Conservation (phyloP, 2,329 filamentous ascomycete genomes). For the Aulographum hederae region DNA sequence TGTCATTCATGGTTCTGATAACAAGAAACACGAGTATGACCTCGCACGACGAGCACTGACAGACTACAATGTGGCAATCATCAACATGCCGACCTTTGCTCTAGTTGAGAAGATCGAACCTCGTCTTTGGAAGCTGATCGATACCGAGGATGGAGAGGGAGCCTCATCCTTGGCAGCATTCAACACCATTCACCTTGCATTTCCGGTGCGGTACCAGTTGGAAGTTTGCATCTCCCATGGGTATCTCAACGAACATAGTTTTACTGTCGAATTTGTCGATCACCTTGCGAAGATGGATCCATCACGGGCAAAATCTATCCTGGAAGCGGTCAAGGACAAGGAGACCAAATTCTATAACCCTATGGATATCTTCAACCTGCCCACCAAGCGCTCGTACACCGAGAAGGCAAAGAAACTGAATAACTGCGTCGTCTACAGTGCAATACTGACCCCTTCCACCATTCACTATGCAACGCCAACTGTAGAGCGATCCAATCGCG, state of each 20-base stretch:
- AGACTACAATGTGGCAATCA: slow-evolving; percentile 5
- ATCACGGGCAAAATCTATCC: slow-evolving; percentile 40
- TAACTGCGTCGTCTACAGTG: too few relatives aligned
- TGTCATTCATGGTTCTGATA: neutral
- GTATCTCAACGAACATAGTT: slow-evolving; percentile 56
- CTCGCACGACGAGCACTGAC: slow-evolving; percentile 1
- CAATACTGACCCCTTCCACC: slow-evolving; percentile 78
- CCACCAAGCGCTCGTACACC: too few relatives aligned
- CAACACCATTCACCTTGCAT: slow-evolving; percentile 31
- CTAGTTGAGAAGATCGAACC: slow-evolving; percentile 1
- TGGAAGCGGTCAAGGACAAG: slow-evolving; percentile 56
- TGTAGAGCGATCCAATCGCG: slow-evolving; percentile 74
- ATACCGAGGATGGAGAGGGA: neutral
- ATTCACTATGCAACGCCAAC: slow-evolving; percentile 61
- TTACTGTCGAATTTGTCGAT: slow-evolving; percentile 48
- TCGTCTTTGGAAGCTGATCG: slow-evolving; percentile 2
- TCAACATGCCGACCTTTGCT: too few relatives aligned
- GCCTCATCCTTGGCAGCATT: neutral
- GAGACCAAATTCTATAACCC: slow-evolving; percentile 47
- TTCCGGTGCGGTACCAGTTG: slow-evolving; percentile 69
- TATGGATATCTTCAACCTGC: slow-evolving; percentile 48
- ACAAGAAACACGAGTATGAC: neutral
- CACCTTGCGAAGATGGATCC: slow-evolving; percentile 34
- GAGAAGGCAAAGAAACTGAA: too few relatives aligned
- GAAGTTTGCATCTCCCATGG: slow-evolving; percentile 82